These are phyloP conservation scores for Chlorella sp. DNA, from an alignment of 139 green algal genomes.

Conservation along the genomic window DNA sequence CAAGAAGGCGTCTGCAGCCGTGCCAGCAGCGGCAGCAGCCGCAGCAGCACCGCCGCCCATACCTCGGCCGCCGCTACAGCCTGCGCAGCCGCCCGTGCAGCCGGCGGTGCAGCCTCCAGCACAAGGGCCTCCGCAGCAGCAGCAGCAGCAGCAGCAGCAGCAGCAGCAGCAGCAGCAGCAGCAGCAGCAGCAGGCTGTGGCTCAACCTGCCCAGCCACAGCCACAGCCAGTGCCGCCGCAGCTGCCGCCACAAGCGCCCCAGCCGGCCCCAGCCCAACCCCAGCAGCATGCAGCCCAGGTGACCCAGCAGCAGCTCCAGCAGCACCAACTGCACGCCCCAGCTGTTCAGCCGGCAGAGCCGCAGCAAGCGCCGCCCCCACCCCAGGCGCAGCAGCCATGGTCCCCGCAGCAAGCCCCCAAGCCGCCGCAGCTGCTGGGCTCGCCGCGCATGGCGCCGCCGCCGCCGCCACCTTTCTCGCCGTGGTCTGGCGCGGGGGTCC, in stretches of 20 bases:
- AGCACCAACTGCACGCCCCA: neutral
- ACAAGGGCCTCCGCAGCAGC: neutral
- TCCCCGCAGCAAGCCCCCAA: neutral
- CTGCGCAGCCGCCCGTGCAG: too few relatives aligned
- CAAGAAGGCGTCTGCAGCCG: slow-evolving; percentile 11
- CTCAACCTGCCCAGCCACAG: neutral
- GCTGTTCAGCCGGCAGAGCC: too few relatives aligned
- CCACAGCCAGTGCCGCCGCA: neutral
- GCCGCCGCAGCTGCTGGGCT: neutral
- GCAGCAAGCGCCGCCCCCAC: neutral
- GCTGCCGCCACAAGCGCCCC: neutral
- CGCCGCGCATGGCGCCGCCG: neutral
- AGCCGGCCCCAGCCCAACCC: neutral
- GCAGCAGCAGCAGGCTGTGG: neutral
- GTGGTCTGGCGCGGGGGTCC: too few relatives aligned
- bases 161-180: neutral
- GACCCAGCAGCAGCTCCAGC: neutral
- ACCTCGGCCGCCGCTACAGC: neutral
- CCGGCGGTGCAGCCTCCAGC: neutral
- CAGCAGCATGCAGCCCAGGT: neutral
- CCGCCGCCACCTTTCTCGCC: neutral
- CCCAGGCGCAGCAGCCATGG: neutral
- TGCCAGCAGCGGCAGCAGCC: neutral
- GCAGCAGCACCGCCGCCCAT: too few relatives aligned
- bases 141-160: slow-evolving; percentile 1